Conservation (phyloP, 1,139 yeast genomes). For the Kurtzmaniella quercitrusa region DNA sequence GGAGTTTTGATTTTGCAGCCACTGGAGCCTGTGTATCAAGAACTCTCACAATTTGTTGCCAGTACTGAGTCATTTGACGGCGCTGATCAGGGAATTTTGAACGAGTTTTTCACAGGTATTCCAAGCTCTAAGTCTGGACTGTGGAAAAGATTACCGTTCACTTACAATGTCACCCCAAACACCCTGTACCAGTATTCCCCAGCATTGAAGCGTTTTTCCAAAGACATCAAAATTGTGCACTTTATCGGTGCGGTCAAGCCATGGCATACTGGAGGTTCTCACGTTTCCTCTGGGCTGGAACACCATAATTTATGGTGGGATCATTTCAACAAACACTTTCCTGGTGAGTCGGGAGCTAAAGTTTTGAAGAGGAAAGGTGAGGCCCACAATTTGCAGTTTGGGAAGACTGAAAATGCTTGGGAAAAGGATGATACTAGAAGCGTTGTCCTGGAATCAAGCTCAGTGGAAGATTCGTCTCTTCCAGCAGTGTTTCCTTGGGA, state of each 20-base stretch:
- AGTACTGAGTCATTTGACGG: slow-evolving; percentile 24
- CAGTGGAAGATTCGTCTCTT: slow-evolving; percentile 11
- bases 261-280: slow-evolving; percentile 17
- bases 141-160: slow-evolving; percentile 27
- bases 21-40: slow-evolving; percentile 13
- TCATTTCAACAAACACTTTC: slow-evolving; percentile 22
- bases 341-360: slow-evolving; percentile 14
- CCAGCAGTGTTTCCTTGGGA: slow-evolving; percentile 48
- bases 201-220: slow-evolving; percentile 25
- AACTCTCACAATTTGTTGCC: slow-evolving; percentile 15
- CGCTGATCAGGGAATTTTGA: slow-evolving; percentile 32
- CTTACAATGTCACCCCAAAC: slow-evolving; percentile 30
- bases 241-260: slow-evolving; percentile 28
- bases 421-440: slow-evolving; percentile 13
- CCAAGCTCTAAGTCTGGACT: slow-evolving; percentile 9
- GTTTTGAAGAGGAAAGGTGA: slow-evolving; percentile 28
- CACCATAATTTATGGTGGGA: slow-evolving; percentile 38
- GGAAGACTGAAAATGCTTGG: slow-evolving; percentile 26
- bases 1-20: slow-evolving; percentile 31
- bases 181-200: slow-evolving; percentile 30
- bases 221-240: slow-evolving; percentile 26
- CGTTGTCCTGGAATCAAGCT: slow-evolving; percentile 6
- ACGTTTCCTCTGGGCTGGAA: slow-evolving; percentile 14
- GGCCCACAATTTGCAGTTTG: slow-evolving; percentile 30
- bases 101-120: slow-evolving; percentile 21